These are phyloP conservation scores for Cubamyces sp. DNA, from an alignment of 768 basidiomycete species.

Conservation along the genomic window DNA sequence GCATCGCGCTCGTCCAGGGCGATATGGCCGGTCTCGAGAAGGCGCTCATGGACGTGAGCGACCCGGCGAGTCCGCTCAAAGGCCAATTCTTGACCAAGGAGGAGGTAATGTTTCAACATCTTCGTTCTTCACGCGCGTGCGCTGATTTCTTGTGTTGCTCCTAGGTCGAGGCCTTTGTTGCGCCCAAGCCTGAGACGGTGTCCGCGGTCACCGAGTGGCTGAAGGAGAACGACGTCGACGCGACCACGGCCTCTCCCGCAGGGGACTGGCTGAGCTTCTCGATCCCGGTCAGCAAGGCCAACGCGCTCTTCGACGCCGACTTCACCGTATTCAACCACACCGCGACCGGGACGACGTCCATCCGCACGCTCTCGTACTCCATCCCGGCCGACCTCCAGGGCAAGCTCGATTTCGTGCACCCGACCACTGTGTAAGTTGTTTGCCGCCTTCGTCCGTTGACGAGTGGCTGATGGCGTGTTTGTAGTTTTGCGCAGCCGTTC, in stretches of 20 bases:
- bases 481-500: slow-evolving; percentile 42
- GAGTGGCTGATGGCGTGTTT: slow-evolving; percentile 29
- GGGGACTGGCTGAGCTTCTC: slow-evolving; percentile 42
- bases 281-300: slow-evolving; percentile 40
- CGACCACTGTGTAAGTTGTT: slow-evolving; percentile 24
- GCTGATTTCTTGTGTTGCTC: not conserved
- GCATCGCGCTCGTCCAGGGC: slow-evolving; percentile 42
- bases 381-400: slow-evolving; percentile 38
- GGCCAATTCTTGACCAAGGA: slow-evolving; percentile 44
- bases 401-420: slow-evolving; percentile 39
- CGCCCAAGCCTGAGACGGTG: slow-evolving; percentile 33
- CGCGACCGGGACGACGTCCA: slow-evolving; percentile 33
- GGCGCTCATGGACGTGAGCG: slow-evolving; percentile 42
- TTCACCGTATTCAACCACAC: slow-evolving; percentile 41
- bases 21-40: slow-evolving; percentile 43
- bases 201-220: slow-evolving; percentile 35
- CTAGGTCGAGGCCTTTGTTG: slow-evolving; percentile 35
- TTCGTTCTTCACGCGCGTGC: too few species aligned
- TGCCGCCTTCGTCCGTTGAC: slow-evolving; percentile 2
- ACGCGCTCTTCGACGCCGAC: slow-evolving; percentile 40
- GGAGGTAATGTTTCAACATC: slow-evolving; percentile 34
- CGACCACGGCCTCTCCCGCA: slow-evolving; percentile 32
- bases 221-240: slow-evolving; percentile 32
- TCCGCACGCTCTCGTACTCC: slow-evolving; percentile 44
- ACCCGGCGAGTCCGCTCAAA: slow-evolving; percentile 41